Evolutionary conservation across 2,329 filamentous ascomycete species (phyloP), one percentile per base, ranked within the genome.

Genomic region (Nemania diffusa): DNA sequence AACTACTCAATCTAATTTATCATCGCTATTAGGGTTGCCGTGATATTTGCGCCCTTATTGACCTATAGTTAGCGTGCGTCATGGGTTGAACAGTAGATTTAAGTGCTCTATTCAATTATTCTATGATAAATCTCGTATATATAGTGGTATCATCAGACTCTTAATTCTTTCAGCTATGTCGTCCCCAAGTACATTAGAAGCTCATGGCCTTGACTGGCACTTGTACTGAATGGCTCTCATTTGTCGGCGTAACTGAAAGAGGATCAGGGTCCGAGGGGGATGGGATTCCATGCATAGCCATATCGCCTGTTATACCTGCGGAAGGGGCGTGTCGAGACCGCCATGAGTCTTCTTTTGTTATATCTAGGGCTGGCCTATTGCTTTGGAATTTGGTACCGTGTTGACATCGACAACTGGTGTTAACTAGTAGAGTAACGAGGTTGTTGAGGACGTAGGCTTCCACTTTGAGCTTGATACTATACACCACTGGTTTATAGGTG

Each of bases 361-460:
- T 50, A 29, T n/a, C 15, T 1, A 60, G 9, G 22, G n/a, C 26
- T 15, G 13, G 42, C 2, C 22, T 5, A 34, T 48, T 24, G n/a
- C 27, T 50, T 11, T 24, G 44, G 8, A 37, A 17, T 13, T 8
- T 32, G 13, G 26, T 7, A 13, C 34, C 56, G n/a, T 57, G 37
- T 37, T 57, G 60, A 52, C 64, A 68, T 26, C 17, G 60, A 20
- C 57, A 66, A 8, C 37, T 29, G 0, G 61, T 53, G 27, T 64
- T 61, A 24, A 72, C 62, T 15, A 73, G 37, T 13, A 73, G 48
- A 9, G 46, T 27, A 29, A 72, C 64, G 40, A 82, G 77, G 13
- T 77, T 78, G 29, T 85, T 79, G 9, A 89, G 78, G 46, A 89
- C 83, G 17, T 84, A 83, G 68, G 84, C 83, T 74, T 89, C 87